Conservation (phyloP, 2,329 filamentous ascomycete genomes). For the Colletotrichum agaves region DNA sequence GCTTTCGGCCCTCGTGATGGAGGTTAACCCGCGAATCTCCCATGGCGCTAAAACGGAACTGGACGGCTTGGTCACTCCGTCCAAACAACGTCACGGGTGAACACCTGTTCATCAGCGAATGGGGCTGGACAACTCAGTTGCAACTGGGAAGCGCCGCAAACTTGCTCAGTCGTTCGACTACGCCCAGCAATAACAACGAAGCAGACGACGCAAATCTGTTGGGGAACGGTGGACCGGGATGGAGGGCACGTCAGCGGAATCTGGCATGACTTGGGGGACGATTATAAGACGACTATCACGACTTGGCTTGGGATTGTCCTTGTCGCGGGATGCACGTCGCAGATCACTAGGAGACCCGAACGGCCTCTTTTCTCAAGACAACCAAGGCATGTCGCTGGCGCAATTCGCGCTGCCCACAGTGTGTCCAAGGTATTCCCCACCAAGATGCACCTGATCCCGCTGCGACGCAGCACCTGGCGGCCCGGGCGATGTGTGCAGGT, state of each 20-base stretch:
- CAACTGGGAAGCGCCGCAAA: background rate
- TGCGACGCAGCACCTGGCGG: conserved; percentile 22
- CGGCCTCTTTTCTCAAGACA: background rate
- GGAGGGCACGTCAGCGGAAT: conserved; percentile 21
- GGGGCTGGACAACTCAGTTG: background rate
- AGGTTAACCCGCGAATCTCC: conserved; percentile 5
- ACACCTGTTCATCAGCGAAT: conserved; percentile 11
- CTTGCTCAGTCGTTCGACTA: conserved; percentile 14
- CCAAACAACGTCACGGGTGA: conserved; percentile 24
- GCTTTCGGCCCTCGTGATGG: conserved; percentile 29
- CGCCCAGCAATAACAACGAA: background rate
- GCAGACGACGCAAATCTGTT: conserved; percentile 14
- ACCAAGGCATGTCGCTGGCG: conserved; percentile 11
- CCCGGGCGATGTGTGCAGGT: conserved; percentile 23
- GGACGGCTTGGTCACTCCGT: conserved; percentile 10
- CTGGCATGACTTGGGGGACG: conserved; percentile 32
- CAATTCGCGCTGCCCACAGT: conserved; percentile 26
- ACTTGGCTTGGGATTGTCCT: conserved; percentile 33
- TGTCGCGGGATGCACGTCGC: conserved; percentile 27
- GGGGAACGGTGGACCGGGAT: conserved; percentile 19
- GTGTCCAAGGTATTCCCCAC: conserved; percentile 10
- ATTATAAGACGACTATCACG: conserved; percentile 34
- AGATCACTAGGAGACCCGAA: conserved; percentile 16
- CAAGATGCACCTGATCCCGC: conserved; percentile 24
- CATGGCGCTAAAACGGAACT: conserved; percentile 4